Conservation (phyloP, 257 asterid genomes). For the Solanum clarkiae region DNA sequence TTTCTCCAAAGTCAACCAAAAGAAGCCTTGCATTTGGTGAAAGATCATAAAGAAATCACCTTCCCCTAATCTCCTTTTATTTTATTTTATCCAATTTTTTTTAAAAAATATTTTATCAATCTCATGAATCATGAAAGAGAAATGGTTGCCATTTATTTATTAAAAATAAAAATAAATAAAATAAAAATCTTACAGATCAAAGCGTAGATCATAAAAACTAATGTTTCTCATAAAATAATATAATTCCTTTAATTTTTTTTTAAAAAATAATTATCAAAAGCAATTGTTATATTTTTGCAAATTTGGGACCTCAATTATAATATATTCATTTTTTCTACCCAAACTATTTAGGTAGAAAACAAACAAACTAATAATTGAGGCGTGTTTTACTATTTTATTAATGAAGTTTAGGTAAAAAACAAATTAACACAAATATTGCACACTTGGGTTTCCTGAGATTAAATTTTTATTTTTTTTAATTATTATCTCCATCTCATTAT, state of each 20-base stretch:
- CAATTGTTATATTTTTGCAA: background rate
- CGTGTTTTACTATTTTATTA: too few species aligned
- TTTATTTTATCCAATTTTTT: background rate
- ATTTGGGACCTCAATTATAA: background rate
- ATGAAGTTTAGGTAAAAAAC: too few species aligned
- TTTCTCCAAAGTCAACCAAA: slow-evolving; percentile 43
- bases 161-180: background rate
- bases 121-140: background rate
- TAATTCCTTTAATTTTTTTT: slow-evolving; percentile 5
- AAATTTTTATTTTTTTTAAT: too few species aligned
- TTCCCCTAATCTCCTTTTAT: background rate
- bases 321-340: too few species aligned
- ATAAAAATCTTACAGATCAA: background rate
- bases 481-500: too few species aligned
- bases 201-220: slow-evolving; percentile 21
- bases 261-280: background rate
- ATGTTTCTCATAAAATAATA: slow-evolving; percentile 7
- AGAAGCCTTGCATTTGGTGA: slow-evolving; percentile 25
- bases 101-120: background rate
- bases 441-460: too few species aligned
- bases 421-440: too few species aligned
- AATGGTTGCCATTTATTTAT: background rate
- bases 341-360: too few species aligned
- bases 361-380: background rate
- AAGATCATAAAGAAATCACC: slow-evolving; percentile 10